These are phyloP conservation scores for Pseudocercospora ulei DNA, from an alignment of 2,329 filamentous ascomycete species.

Conservation along the genomic window DNA sequence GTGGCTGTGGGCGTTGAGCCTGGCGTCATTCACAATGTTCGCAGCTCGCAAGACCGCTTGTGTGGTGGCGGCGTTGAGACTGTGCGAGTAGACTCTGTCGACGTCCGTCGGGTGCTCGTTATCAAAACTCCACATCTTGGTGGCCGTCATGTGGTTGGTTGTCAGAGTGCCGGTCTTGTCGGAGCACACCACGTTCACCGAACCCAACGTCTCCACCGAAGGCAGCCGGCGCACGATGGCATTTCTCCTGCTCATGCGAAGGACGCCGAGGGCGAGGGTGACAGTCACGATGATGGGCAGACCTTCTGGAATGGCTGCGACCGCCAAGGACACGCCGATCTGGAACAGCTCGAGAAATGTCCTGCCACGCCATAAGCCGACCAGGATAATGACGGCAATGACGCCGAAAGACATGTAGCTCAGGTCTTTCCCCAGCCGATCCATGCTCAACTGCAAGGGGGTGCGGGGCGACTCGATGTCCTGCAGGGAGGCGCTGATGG, in stretches of 20 bases:
- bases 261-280: conserved; percentile 83
- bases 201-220: conserved; percentile 92
- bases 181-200: conserved; percentile 98
- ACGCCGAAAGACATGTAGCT: conserved; percentile 95
- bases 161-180: conserved; percentile 97
- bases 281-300: conserved; percentile 97
- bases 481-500: conserved; percentile 85
- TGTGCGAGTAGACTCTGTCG: conserved; percentile 44
- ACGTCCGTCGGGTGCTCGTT: conserved; percentile 52
- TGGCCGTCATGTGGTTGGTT: conserved; percentile 96
- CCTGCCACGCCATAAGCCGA: conserved; percentile 85
- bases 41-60: conserved; percentile 78
- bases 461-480: conserved; percentile 93
- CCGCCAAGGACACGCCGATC: conserved; percentile 90
- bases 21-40: conserved; percentile 92
- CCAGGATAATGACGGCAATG: conserved; percentile 82
- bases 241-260: conserved; percentile 90
- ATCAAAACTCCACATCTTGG: conserved; percentile 85
- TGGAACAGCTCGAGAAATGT: conserved; percentile 89
- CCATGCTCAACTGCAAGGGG: conserved; percentile 91
- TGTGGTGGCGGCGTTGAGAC: conserved; percentile 60
- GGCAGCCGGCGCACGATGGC: conserved; percentile 93
- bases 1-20: conserved; percentile 57
- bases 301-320: conserved; percentile 91
- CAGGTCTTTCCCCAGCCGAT: conserved; percentile 87